Evolutionary conservation across 805 yeast genomes (phyloP), one percentile per base, ranked within the genome.

Genomic region (Kodamaea kaohsiungensis): DNA sequence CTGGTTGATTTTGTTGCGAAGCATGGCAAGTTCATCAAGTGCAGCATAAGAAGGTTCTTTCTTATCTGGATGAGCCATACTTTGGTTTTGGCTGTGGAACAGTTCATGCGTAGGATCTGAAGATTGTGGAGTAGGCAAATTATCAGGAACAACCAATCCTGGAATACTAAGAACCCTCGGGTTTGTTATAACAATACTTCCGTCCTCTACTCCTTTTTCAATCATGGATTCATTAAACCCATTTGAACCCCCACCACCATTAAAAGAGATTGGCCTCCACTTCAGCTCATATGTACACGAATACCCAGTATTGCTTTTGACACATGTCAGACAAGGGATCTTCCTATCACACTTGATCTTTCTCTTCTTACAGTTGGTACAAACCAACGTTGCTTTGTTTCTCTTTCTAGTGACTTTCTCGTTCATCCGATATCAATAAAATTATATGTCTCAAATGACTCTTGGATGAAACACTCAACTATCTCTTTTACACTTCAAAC

Each of bases 341-440:
- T 58, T 56, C 38, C 66, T 59, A 54, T 72, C 73, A 56, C 76
- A 72, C 48, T 65, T 69, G 58, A 71, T 64, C 56, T 72, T 72
- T 43, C 67, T 62, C 43, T 63, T 56, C 51, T 69, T 69, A 56
- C 76, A 72, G 55, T 62, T 67, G 27, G 60, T 59, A 53, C 76
- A 72, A 3, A 66, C 70, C 18, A 64, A 53, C 18, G 66, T 64
- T 5, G 67, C 64, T 48, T 68, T 61, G 43, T 61, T 61, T 17
- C 66, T 58, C 42, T 60, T 59, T 19, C 37, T 51, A 17, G 52
- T 54, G 35, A 22, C 53, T 22, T 47, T 48, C 30, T 48, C 55
- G n/a, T 27, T 46, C 55, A 52, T 47, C 19, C 13, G 35, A 30
- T 12, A 30, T 30, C 10, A 30, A 5, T 6, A 22, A 22, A 4